Conservation (phyloP, 805 yeast species). For the Candida xyloterini region DNA sequence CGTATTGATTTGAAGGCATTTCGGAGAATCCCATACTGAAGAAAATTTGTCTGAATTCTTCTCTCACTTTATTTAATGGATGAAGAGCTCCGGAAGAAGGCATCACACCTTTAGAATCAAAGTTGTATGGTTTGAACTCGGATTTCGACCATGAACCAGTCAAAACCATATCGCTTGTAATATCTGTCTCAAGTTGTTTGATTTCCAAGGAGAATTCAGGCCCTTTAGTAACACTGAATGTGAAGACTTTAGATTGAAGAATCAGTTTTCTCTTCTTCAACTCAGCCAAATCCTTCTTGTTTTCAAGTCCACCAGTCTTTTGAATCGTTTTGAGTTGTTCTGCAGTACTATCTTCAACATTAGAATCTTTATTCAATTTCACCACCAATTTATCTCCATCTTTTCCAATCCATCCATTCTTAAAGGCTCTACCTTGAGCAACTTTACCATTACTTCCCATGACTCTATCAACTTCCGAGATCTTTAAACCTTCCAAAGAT, state of each 20-base stretch:
- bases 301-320: slow-evolving; percentile 51
- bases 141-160: slow-evolving; percentile 79
- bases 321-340: slow-evolving; percentile 57
- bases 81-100: slow-evolving; percentile 92
- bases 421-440: slow-evolving; percentile 97
- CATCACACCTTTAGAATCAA: slow-evolving; percentile 87
- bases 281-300: slow-evolving; percentile 68
- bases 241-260: slow-evolving; percentile 63
- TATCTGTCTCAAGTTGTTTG: slow-evolving; percentile 82
- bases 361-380: slow-evolving; percentile 44
- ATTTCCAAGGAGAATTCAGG: slow-evolving; percentile 79
- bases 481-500: slow-evolving; percentile 74
- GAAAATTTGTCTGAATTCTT: slow-evolving; percentile 96
- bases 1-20: slow-evolving; percentile 98
- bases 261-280: slow-evolving; percentile 92
- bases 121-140: slow-evolving; percentile 91
- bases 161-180: slow-evolving; percentile 88
- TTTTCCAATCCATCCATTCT: slow-evolving; percentile 93
- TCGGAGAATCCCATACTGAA: slow-evolving; percentile 97
- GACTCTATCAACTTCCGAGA: slow-evolving; percentile 67
- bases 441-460: slow-evolving; percentile 83
- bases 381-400: slow-evolving; percentile 77
- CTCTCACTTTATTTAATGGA: slow-evolving; percentile 94
- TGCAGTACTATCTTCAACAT: slow-evolving; percentile 68
- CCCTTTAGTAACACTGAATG: slow-evolving; percentile 77